These are phyloP conservation scores for Trypanosomatidae sp. DNA, from an alignment of 208 protist genomes.

Conservation along the genomic window DNA sequence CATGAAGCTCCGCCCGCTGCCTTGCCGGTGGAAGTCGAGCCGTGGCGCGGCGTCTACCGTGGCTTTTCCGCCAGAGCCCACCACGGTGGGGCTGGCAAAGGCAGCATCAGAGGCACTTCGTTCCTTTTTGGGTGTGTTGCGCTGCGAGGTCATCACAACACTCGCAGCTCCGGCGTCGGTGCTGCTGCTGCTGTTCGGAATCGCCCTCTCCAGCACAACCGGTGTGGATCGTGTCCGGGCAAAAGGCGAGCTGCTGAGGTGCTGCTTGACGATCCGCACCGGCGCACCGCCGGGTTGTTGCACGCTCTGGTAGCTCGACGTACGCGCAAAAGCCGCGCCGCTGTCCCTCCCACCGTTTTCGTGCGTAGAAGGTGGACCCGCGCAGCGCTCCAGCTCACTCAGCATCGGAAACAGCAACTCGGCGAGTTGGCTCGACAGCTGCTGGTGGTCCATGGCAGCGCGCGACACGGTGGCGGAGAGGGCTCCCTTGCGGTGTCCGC, in stretches of 20 bases:
- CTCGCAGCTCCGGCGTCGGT: no score
- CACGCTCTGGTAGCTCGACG: no score
- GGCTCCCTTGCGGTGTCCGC: conserved; percentile 24
- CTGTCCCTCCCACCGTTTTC: no score
- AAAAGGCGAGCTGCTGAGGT: no score
- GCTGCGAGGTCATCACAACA: background rate
- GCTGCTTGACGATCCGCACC: no score
- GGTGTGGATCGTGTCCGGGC: no score
- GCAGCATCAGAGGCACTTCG: background rate
- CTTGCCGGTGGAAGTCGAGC: conserved; percentile 37
- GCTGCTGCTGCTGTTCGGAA: no score
- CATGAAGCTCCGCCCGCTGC: conserved; percentile 13
- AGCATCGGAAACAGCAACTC: conserved; percentile 21
- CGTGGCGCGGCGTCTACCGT: conserved; percentile 34
- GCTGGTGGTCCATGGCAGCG: conserved; percentile 24
- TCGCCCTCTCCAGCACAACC: no score
- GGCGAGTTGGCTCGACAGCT: conserved; percentile 16
- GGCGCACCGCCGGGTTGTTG: no score
- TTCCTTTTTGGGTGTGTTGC: conserved; percentile 6
- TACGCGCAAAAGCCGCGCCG: no score
- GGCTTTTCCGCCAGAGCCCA: conserved; percentile 4
- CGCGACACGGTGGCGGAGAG: conserved; percentile 21
- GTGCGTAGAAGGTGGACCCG: no score
- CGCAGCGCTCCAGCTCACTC: background rate
- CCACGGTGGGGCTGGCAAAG: background rate